Evolutionary conservation across 2,329 filamentous ascomycete species (phyloP).

Genomic region (Fusarium sp.): DNA sequence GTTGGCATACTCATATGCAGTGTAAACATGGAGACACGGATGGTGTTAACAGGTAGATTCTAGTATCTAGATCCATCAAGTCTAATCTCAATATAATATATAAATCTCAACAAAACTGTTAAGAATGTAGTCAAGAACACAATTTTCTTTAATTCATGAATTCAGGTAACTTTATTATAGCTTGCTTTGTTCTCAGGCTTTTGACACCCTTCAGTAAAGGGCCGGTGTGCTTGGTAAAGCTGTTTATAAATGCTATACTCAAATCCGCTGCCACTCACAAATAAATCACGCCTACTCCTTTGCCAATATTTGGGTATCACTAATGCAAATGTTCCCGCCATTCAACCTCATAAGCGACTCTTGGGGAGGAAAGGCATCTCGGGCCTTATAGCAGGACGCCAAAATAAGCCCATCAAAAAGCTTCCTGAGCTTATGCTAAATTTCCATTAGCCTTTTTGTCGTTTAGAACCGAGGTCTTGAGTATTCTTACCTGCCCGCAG

Average conservation of each 20-base stretch:
- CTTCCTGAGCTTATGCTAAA: neutral
- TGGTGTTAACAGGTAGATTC: neutral
- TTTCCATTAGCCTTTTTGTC: neutral
- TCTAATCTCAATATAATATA: neutral
- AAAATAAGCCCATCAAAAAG: neutral
- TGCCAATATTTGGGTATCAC: slow-evolving; percentile 40
- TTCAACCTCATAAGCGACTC: neutral
- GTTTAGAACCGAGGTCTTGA: neutral
- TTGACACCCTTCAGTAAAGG: neutral
- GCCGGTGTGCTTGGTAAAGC: neutral
- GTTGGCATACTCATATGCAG: neutral
- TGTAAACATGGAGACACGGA: neutral
- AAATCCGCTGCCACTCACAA: neutral
- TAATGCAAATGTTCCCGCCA: slow-evolving; percentile 9
- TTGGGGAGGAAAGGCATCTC: neutral
- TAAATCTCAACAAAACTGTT: neutral
- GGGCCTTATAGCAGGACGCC: neutral
- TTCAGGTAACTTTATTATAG: neutral
- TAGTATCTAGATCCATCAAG: neutral
- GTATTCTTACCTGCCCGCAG: neutral
- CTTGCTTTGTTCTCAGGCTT: neutral
- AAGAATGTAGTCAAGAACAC: neutral
- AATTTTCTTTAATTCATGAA: neutral
- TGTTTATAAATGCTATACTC: neutral
- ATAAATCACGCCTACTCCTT: neutral